Percentiles rank a stretch among this genome's conserved stretches.
Evolutionary conservation across 78 protist genomes (phyloP).

Genomic region (Trichosphaerium sp.): DNA sequence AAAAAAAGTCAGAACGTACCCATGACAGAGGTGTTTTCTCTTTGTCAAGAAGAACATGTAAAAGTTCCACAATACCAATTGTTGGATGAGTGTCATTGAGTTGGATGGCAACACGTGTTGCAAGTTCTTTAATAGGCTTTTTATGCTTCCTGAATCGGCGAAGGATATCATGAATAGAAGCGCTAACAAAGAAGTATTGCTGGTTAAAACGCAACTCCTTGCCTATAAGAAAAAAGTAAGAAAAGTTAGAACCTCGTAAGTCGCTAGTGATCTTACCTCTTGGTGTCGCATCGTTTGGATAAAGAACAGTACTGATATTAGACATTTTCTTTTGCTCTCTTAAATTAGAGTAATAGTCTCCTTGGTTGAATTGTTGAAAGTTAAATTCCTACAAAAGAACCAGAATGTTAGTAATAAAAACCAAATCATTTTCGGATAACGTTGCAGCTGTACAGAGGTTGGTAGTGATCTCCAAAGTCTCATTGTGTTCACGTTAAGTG

Average conservation of each 20-base stretch:
- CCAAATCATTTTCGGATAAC: too few relatives aligned
- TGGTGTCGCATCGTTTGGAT: slow-evolving; percentile 86
- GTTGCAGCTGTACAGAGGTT: too few relatives aligned
- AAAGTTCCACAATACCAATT: slow-evolving; percentile 70
- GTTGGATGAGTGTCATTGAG: slow-evolving; percentile 96
- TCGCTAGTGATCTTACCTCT: background rate
- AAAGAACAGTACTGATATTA: slow-evolving; percentile 81
- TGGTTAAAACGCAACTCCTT: slow-evolving; percentile 89
- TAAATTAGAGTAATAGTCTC: slow-evolving; percentile 79
- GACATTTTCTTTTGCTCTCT: slow-evolving; percentile 68
- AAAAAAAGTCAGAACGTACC: too few relatives aligned
- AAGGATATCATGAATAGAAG: slow-evolving; percentile 86
- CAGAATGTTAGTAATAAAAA: background rate
- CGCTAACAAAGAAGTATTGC: slow-evolving; percentile 86
- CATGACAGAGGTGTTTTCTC: slow-evolving; percentile 52
- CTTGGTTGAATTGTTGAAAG: slow-evolving; percentile 62
- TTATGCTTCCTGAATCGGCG: slow-evolving; percentile 58
- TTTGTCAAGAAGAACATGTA: slow-evolving; percentile 81
- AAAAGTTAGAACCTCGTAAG: too few relatives aligned
- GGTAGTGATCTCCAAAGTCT: slow-evolving; percentile 85
- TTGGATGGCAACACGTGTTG: slow-evolving; percentile 72
- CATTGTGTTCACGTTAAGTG: slow-evolving; percentile 66
- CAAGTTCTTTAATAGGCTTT: slow-evolving; percentile 7
- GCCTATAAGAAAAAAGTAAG: slow-evolving; percentile 45
- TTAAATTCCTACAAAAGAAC: background rate